Base-by-base conservation (phyloP, 805 yeast genomes). In the Hagleromyces aurorensis region DNA sequence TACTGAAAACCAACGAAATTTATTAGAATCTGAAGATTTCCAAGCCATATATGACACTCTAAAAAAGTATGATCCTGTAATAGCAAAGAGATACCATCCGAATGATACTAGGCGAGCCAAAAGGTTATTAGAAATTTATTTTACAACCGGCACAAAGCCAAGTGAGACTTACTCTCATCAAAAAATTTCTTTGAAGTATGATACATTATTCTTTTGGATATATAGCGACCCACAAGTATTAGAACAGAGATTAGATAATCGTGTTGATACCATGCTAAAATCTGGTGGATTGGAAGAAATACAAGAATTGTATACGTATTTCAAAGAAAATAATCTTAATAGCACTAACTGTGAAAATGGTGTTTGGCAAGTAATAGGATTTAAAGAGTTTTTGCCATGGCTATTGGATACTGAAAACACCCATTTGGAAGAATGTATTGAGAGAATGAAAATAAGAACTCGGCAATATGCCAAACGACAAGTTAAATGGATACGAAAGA, bases 281-380 rank as follows among this genome's bases (percentile, higher is more conserved):
- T 46, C 49, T 1, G 95, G 95, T 0, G 89, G 83, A 0, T 37
- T 73, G 25, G 64, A 65, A 1, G 98, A 91, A 54, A 70, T 91
- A 10, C 48, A 67, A 6, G 70, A 74, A 32, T 50, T 89, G 46
- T 74, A 72, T 49, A 47, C 56, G 1, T 61, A 59, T 16, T 78
- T 69, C 29, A 30, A 37, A 18, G 29, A 34, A 26, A 41, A 59
- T 4, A 26, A 32, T 0, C 53, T 52, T 13, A 41, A 47, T 1
- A 50, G 54, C 5, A 51, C 46, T 13, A 74, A 79, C 7, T 58
- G 72, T 33, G 79, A 80, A 31, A 62, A 69, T 34, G 97, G 97
- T 2, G 69, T 89, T 0, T 86, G 86, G 86, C 97, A 91, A 58
- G 95, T 83, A 2, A 83, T 89, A 46, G 97, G 97, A 2, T 91